phyloP scores from a whole-genome alignment of 2,329 filamentous ascomycete genomes.

The Neoascochyta sp. region DNA sequence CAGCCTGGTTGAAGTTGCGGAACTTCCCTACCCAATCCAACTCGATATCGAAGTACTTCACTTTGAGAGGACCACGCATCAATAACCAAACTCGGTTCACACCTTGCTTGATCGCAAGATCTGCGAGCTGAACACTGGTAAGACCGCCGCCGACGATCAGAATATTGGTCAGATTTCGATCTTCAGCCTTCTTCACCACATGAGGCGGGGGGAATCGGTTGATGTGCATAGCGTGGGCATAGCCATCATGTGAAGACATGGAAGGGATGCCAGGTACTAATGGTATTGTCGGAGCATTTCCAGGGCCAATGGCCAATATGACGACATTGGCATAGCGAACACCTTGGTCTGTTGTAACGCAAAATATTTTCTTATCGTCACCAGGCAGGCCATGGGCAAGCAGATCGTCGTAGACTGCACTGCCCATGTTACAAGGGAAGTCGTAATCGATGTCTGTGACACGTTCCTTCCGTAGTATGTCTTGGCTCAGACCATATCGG shows the following conservation, averaged over 20 bases:
- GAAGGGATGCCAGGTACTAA: conserved; percentile 41
- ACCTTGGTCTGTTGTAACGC: conserved; percentile 55
- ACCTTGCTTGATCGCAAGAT: conserved; percentile 61
- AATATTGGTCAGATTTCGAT: conserved; percentile 52
- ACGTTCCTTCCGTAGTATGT: conserved; percentile 57
- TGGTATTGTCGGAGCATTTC: conserved; percentile 52
- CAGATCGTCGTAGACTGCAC: conserved; percentile 16
- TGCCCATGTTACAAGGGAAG: conserved; percentile 37
- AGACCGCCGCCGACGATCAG: conserved; percentile 73
- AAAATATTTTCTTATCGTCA: conserved; percentile 58
- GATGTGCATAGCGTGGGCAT: conserved; percentile 64
- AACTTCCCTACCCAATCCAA: conserved; percentile 80
- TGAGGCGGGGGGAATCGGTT: conserved; percentile 54
- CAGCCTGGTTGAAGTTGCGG: conserved; percentile 70
- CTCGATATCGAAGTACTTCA: conserved; percentile 76
- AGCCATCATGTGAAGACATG: conserved; percentile 44
- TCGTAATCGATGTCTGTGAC: conserved; percentile 61
- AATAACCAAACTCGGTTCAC: conserved; percentile 67
- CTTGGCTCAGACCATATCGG: conserved; percentile 48
- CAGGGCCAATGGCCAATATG: conserved; percentile 68
- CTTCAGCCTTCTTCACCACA: conserved; percentile 53
- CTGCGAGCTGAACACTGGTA: conserved; percentile 70
- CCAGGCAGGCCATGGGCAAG: conserved; percentile 14
- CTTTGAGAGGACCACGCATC: conserved; percentile 58
- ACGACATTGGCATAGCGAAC: conserved; percentile 59